Evolutionary conservation across 2,329 filamentous ascomycete genomes (phyloP).

Genomic region (Ophiostoma quercus): DNA sequence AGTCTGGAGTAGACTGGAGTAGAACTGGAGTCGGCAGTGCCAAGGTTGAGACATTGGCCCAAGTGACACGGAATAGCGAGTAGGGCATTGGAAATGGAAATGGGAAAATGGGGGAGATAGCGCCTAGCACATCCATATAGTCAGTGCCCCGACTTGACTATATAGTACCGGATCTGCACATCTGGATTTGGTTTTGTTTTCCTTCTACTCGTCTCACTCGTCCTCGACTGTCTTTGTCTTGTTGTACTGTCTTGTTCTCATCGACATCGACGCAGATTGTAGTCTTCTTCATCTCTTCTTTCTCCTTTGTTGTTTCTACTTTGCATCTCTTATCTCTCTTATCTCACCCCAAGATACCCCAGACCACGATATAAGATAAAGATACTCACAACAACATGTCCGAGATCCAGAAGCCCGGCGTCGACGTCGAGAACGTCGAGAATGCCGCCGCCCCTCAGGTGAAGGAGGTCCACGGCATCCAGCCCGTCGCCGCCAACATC

Average conservation of each 20-base stretch:
- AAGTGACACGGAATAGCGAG: not conserved
- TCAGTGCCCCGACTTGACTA: slow-evolving; percentile 1
- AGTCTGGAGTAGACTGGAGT: slow-evolving; percentile 1
- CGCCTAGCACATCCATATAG: not conserved
- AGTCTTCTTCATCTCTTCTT: not conserved
- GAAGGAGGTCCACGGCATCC: slow-evolving; percentile 20
- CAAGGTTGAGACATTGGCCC: not conserved
- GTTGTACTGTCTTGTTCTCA: not conserved
- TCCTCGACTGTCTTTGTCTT: not conserved
- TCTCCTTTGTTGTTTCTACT: not conserved
- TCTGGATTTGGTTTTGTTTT: not conserved
- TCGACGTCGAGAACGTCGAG: slow-evolving; percentile 24
- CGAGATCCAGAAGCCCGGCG: slow-evolving; percentile 22
- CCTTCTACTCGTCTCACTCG: not conserved
- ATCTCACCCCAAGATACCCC: not conserved
- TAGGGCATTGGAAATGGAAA: too few relatives aligned
- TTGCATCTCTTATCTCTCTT: not conserved
- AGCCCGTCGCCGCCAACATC: slow-evolving; percentile 15
- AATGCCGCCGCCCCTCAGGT: not conserved
- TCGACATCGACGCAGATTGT: not conserved
- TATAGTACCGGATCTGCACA: slow-evolving; percentile 7
- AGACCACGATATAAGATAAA: not conserved
- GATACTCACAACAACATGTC: slow-evolving; percentile 2
- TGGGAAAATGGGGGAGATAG: not conserved
- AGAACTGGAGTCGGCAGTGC: not conserved